phyloP scores from a whole-genome alignment of 1,139 yeast genomes.

The Yamadazyma dushanensis region DNA sequence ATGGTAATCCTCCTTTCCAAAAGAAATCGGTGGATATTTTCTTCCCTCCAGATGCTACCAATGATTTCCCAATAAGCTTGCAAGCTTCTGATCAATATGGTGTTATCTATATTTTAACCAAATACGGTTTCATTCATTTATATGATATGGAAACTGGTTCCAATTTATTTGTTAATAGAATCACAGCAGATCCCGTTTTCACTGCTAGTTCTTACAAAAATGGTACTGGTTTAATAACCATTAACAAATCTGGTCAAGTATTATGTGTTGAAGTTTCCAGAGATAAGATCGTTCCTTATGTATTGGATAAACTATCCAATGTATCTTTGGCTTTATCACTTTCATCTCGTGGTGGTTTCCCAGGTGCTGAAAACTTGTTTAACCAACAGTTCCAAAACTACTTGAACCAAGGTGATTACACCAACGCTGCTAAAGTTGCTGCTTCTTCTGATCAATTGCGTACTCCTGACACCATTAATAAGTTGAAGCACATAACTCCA shows the following conservation, averaged over 20 bases:
- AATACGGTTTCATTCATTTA: conserved; percentile 93
- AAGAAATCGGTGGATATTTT: conserved; percentile 92
- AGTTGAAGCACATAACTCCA: conserved; percentile 89
- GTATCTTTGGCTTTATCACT: conserved; percentile 84
- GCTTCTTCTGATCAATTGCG: conserved; percentile 94
- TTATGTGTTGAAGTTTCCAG: conserved; percentile 88
- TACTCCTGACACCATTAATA: conserved; percentile 92
- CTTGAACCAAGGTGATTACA: conserved; percentile 82
- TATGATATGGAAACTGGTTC: conserved; percentile 93
- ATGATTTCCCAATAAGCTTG: conserved; percentile 94
- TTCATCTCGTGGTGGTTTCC: conserved; percentile 94
- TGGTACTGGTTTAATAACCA: conserved; percentile 83
- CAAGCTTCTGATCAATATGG: conserved; percentile 88
- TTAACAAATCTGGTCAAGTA: conserved; percentile 95
- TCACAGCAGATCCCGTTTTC: conserved; percentile 94
- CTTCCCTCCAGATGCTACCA: conserved; percentile 95
- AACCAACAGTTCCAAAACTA: conserved; percentile 87
- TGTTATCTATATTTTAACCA: conserved; percentile 83
- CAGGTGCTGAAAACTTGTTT: conserved; percentile 94
- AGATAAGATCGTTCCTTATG: conserved; percentile 85
- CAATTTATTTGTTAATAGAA: conserved; percentile 92
- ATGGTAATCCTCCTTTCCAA: conserved; percentile 78
- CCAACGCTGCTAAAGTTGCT: conserved; percentile 94
- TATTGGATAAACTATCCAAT: conserved; percentile 82
- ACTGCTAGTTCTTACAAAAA: conserved; percentile 78